These are phyloP conservation scores for Termitomyces sp. DNA, from an alignment of 768 basidiomycete species.

Conservation along the genomic window DNA sequence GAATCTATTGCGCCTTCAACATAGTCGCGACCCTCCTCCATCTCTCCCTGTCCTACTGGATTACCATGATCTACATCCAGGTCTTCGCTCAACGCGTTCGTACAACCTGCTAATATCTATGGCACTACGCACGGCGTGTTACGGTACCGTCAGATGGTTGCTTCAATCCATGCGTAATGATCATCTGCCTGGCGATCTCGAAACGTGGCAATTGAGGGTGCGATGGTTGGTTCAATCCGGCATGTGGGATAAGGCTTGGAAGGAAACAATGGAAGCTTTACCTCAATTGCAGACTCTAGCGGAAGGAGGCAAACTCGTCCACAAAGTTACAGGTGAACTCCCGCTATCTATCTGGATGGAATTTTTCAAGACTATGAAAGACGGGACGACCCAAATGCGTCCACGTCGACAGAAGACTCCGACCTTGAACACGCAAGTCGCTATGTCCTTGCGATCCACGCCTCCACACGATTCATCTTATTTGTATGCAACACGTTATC, in stretches of 20 bases:
- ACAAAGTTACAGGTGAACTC: slow-evolving; percentile 12
- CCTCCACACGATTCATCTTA: slow-evolving; percentile 1
- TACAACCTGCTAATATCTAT: slow-evolving; percentile 44
- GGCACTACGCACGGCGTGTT: slow-evolving; percentile 49
- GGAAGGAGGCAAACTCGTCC: background rate
- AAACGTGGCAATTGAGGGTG: slow-evolving; percentile 55
- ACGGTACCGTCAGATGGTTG: slow-evolving; percentile 43
- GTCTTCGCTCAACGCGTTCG: slow-evolving; percentile 37
- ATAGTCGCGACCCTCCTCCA: slow-evolving; percentile 25
- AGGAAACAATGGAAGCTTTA: slow-evolving; percentile 25
- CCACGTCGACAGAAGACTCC: slow-evolving; percentile 10
- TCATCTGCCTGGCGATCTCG: slow-evolving; percentile 39
- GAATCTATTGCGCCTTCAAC: slow-evolving; percentile 39
- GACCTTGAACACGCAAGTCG: background rate
- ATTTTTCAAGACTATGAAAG: slow-evolving; percentile 46
- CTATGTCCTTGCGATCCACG: background rate
- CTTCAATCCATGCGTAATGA: slow-evolving; percentile 45
- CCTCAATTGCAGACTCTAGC: slow-evolving; percentile 14
- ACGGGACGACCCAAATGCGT: slow-evolving; percentile 27
- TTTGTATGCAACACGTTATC: slow-evolving; percentile 26
- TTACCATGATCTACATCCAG: slow-evolving; percentile 41
- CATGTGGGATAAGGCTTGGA: slow-evolving; percentile 59
- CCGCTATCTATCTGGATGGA: slow-evolving; percentile 28
- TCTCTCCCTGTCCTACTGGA: slow-evolving; percentile 40
- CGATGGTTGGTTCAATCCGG: slow-evolving; percentile 57